Evolutionary conservation across 345 rosid species (phyloP), one percentile per base, ranked within the genome.

Genomic region (Arabidopsis suecica): DNA sequence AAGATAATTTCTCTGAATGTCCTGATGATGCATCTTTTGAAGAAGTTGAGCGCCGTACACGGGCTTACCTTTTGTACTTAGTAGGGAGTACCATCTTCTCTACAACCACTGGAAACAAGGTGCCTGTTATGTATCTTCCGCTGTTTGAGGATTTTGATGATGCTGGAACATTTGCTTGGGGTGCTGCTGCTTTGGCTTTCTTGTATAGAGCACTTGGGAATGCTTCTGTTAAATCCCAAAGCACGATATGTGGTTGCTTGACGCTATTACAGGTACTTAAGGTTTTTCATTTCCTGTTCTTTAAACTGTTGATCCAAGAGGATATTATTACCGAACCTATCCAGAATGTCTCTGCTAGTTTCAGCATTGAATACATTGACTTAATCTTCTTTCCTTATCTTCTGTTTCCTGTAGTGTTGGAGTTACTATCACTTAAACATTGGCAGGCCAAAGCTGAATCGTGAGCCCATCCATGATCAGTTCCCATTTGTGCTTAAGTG

Each of bases 121-220:
- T 93, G 33, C 98, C 98, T 14, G 98, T 93, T 28, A 91, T 93
- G 98, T 93, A 93, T 82, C 94, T 93, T 65, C 98, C 97, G 6
- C 68, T 93, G 76, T 91, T 91, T 80, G 88, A 83, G 44, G 81
- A 85, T 83, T 91, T 93, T 81, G 96, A 91, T 44, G 87, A 85
- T 64, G 86, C 96, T 61, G 98, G 96, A 50, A 85, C 72, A 18
- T 93, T 82, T 83, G 93, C 98, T 8, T 93, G 96, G 96, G 98
- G 97, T 44, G 96, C 98, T 22, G 97, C 97, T 18, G 91, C 96
- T 28, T 84, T 93, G 82, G 89, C 95, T 23, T 93, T 93, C 85
- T 82, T 93, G 74, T 93, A 93, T 45, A 88, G 98, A 53, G 98
- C 98, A 37, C 98, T 93, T 53, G 98, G 98, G 58, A 93, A 93